Evolutionary conservation across 805 yeast genomes (phyloP), one percentile per base, ranked within the genome.

Genomic region (Lachancea meyersii): DNA sequence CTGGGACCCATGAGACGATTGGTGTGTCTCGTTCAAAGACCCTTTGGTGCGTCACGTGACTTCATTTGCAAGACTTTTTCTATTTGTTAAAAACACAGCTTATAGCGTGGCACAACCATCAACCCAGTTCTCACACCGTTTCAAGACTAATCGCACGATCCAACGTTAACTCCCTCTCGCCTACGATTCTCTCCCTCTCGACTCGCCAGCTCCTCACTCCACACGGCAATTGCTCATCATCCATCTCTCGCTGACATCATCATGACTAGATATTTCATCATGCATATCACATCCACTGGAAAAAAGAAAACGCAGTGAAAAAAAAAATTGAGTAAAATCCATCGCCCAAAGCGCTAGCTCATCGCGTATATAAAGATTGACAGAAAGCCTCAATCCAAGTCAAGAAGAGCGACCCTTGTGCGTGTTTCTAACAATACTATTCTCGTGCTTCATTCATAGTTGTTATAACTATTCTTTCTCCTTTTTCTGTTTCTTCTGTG

Each of bases 401-500:
- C 26, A 28, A n/a, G 16, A 6, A 9, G 32, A 8, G n/a, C 7
- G 7, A 9, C 14, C 9, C 13, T 9, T 14, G 7, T 28, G 32
- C 7, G 16, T 13, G 6, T 28, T 28, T 7, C 13, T n/a, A 14
- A 11, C 14, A 9, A 9, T 28, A 28, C 9, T n/a, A 6, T 8
- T 28, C 32, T 7, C 17, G 6, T 8, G 6, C n/a, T 6, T 31
- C 22, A 17, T 31, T 18, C 21, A 31, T 17, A 17, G 9, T 18
- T 31, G 20, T 31, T 16, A 13, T 6, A 9, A 11, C 32, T 28
- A 11, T 28, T 28, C 13, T 14, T 9, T 28, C 7, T 7, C 26
- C 7, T 21, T 22, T 18, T 13, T 13, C 20, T 14, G 9, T 19
- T 9, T 30, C 17, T 37, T 4, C 19, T 37, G 44, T 58, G 50